Evolutionary conservation across 2,329 filamentous ascomycete species (phyloP), one percentile per base, ranked within the genome.

Genomic region (Ilyonectria destructans): DNA sequence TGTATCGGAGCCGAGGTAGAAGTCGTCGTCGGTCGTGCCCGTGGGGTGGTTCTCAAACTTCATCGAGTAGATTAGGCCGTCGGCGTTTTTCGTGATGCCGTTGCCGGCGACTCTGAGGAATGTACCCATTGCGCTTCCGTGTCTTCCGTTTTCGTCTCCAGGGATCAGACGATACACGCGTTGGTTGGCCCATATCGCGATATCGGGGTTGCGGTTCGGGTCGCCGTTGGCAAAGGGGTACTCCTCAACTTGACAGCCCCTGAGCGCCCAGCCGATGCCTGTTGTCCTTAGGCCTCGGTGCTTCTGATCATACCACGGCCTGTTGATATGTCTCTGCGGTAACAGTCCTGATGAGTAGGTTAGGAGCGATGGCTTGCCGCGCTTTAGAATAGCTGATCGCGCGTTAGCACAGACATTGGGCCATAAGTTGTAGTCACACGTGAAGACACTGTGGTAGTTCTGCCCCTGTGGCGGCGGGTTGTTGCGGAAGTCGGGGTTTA

Each of bases 151-250:
- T n/a, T n/a, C n/a, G n/a, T n/a, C n/a, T n/a, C 1, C 17, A 6
- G 43, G 43, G 17, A 45, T 45, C 43, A 45, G 7, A 45, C 43
- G 43, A 45, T 21, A n/a, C n/a, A 45, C 43, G 43, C 43, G 43
- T 9, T 45, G n/a, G n/a, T 45, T 1, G n/a, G 21, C 7, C 43
- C 43, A 45, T 6, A 21, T 1, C 5, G 2, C 21, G 7, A 6
- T 10, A n/a, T 5, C 9, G 17, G 43, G 43, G 2, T 45, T 45
- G 43, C 43, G 43, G 43, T 21, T 45, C 43, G 43, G 43, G 43
- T 45, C 43, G 43, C 43, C 43, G 43, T 45, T 45, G 43, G 43
- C 43, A 45, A 45, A 45, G 43, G 17, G 43, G 43, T 45, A 45
- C 43, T 45, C 43, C 43, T 45, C 43, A n/a, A 45, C 43, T 0